Percentiles rank a stretch among this genome's conserved stretches.
Evolutionary conservation across 2,329 filamentous ascomycete species (phyloP).

Genomic region (Penicillium sp.): DNA sequence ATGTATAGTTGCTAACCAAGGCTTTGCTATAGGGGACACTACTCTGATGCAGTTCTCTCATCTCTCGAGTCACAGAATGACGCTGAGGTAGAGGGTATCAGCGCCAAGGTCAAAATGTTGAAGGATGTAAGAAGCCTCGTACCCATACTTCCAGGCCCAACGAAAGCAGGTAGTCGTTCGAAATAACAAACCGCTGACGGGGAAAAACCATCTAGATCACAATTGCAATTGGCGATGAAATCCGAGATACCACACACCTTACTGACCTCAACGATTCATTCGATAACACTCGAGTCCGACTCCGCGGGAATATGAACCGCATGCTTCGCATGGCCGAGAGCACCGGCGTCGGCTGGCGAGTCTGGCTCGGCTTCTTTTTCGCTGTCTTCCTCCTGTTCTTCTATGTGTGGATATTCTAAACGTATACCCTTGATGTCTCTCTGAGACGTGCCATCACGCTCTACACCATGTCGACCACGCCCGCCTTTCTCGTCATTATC

Average conservation of each 20-base stretch:
- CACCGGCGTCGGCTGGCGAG: slow-evolving; percentile 93
- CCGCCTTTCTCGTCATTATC: not conserved
- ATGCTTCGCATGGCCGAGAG: slow-evolving; percentile 95
- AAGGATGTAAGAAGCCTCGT: slow-evolving; percentile 68
- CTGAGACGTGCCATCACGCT: not conserved
- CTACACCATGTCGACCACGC: not conserved
- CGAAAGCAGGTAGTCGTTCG: not conserved
- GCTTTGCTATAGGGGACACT: slow-evolving; percentile 67
- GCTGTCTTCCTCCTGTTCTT: slow-evolving; percentile 80
- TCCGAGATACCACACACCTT: slow-evolving; percentile 81
- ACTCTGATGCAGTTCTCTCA: slow-evolving; percentile 85
- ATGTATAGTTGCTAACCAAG: slow-evolving; percentile 4
- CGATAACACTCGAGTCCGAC: slow-evolving; percentile 74
- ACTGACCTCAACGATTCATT: slow-evolving; percentile 96
- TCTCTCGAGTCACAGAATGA: slow-evolving; percentile 97
- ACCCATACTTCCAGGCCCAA: not conserved
- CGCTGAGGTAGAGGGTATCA: slow-evolving; percentile 81
- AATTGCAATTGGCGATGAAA: slow-evolving; percentile 90
- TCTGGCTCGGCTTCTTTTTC: slow-evolving; percentile 87
- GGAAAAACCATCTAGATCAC: slow-evolving; percentile 64
- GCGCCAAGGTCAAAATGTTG: slow-evolving; percentile 82
- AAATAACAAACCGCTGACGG: slow-evolving; percentile 6
- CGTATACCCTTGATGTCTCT: slow-evolving; percentile 10
- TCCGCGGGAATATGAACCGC: slow-evolving; percentile 91
- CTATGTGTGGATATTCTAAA: slow-evolving; percentile 87